Conservation (phyloP, 2,329 filamentous ascomycete genomes). For the Fusarium verrucosum region DNA sequence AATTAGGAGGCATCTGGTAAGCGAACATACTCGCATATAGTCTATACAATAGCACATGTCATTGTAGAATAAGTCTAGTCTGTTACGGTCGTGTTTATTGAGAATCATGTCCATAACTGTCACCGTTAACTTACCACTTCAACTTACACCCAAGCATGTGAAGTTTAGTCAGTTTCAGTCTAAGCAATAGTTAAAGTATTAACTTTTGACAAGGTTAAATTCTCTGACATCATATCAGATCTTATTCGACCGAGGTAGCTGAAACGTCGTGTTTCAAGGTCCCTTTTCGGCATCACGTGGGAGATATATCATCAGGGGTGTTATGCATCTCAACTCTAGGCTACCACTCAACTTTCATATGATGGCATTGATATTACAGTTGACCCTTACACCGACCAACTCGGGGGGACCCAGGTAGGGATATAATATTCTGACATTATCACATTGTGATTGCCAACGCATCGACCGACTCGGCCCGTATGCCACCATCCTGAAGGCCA, state of each 20-base stretch:
- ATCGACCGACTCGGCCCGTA: conserved; percentile 23
- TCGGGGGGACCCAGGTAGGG: background rate
- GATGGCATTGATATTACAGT: background rate
- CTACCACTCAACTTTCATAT: conserved; percentile 3
- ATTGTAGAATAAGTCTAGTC: background rate
- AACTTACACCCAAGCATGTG: conserved; percentile 6
- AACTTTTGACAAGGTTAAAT: background rate
- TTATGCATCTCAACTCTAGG: conserved; percentile 7
- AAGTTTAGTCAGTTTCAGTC: conserved; percentile 14
- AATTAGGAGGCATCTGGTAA: background rate
- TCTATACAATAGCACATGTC: background rate
- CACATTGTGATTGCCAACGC: conserved; percentile 29
- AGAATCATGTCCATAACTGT: background rate
- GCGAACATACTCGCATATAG: background rate
- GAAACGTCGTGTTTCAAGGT: background rate
- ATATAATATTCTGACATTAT: conserved; percentile 6
- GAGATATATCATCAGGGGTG: background rate
- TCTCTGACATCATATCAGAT: conserved; percentile 20
- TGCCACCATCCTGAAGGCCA: conserved; percentile 16
- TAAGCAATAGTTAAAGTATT: background rate
- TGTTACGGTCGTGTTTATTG: background rate
- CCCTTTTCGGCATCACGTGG: conserved; percentile 24
- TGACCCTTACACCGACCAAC: conserved; percentile 4
- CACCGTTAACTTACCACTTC: conserved; percentile 10
- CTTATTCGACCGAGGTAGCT: conserved; percentile 10